Conservation (phyloP, 192 early-diverging fungal genomes). For the Entomortierella chlamydospora region DNA sequence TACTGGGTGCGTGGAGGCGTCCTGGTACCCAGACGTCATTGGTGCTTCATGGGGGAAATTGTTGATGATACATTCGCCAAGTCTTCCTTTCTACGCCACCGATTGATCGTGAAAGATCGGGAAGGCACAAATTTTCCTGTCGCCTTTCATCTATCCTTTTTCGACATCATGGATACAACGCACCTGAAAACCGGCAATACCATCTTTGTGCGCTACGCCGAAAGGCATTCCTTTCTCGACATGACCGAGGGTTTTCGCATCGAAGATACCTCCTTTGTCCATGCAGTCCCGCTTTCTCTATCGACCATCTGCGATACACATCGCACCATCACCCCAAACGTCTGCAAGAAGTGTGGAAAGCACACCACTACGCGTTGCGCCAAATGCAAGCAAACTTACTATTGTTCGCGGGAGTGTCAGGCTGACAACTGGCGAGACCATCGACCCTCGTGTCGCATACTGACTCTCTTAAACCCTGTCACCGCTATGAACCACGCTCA, state of each 20-base stretch:
- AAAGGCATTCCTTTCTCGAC: conserved; percentile 6
- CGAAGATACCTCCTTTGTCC: neutral
- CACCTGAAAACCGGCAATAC: conserved; percentile 10
- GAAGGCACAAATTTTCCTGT: neutral
- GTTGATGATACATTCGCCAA: conserved; percentile 5
- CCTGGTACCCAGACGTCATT: neutral
- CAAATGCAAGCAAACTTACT: conserved; percentile 6
- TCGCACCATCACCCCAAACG: neutral
- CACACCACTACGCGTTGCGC: neutral
- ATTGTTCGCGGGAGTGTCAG: conserved; percentile 10
- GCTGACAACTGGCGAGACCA: conserved; percentile 7
- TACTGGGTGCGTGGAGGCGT: neutral
- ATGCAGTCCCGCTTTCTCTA: conserved; percentile 1
- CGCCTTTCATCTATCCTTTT: neutral
- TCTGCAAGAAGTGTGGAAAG: neutral
- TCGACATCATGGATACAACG: neutral
- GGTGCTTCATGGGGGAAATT: conserved; percentile 19
- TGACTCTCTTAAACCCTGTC: neutral
- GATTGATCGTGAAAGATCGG: conserved; percentile 1
- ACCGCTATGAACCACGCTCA: neutral
- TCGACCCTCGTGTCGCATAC: neutral
- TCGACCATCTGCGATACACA: conserved; percentile 4
- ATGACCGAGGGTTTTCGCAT: conserved; percentile 1
- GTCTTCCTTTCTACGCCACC: conserved; percentile 1
- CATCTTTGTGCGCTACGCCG: conserved; percentile 18